Percentiles rank a stretch among this genome's conserved stretches.
Conservation (phyloP, 495 filamentous ascomycete species). For the Lasiosphaeria hispida region DNA sequence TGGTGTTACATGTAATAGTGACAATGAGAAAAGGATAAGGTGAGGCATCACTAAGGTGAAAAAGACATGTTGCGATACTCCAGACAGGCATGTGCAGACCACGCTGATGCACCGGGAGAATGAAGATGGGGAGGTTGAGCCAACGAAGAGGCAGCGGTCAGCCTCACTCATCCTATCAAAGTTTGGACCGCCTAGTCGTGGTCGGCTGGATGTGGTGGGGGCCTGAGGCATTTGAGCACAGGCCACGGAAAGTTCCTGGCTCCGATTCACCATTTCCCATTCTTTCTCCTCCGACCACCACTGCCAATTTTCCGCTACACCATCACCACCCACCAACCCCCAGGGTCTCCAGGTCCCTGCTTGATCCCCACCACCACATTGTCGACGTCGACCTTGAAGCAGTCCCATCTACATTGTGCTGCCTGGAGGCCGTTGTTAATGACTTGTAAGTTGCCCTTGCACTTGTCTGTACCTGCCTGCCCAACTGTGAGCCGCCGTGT, state of each 20-base stretch:
- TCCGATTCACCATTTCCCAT: constrained; percentile 36
- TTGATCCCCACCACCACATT: constrained; percentile 24
- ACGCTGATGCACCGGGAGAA: too few relatives aligned
- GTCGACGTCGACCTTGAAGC: constrained; percentile 16
- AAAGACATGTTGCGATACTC: too few relatives aligned
- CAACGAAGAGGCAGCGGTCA: too few relatives aligned
- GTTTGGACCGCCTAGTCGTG: neutral
- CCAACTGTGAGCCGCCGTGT: constrained; percentile 27
- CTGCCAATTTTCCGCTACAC: constrained; percentile 37
- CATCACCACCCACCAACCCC: constrained; percentile 33
- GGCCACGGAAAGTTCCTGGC: constrained; percentile 24
- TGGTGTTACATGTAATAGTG: too few relatives aligned
- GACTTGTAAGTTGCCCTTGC: constrained; percentile 37
- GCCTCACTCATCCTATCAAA: neutral
- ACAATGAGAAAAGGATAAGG: too few relatives aligned
- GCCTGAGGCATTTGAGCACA: constrained; percentile 25
- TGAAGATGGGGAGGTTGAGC: too few relatives aligned
- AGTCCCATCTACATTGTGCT: constrained; percentile 19
- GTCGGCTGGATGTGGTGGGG: neutral
- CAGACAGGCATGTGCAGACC: too few relatives aligned
- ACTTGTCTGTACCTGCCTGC: constrained; percentile 16
- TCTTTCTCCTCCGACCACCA: constrained; percentile 34
- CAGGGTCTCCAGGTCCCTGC: constrained; percentile 28
- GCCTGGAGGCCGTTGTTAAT: constrained; percentile 35
- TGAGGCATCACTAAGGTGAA: too few relatives aligned